Percentiles rank a stretch among this genome's conserved stretches.
Conservation (phyloP, 176 grass and related monocot genomes). For the Dendrocalamus sinicus region DNA sequence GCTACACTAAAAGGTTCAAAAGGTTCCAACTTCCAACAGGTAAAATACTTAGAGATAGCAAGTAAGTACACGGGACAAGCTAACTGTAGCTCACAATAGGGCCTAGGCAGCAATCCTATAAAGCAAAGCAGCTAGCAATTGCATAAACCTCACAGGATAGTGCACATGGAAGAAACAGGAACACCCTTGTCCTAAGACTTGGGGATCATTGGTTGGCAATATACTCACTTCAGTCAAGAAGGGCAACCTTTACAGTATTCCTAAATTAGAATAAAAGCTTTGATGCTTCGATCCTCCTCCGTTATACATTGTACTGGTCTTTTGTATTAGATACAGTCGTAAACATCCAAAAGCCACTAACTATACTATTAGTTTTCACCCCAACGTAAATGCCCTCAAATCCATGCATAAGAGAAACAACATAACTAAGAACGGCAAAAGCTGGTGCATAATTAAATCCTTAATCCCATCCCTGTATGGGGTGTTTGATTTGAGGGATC, state of each 20-base stretch:
- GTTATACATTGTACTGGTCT: not conserved
- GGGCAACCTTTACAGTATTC: not conserved
- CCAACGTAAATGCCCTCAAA: not conserved
- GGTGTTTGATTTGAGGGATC: too few relatives aligned
- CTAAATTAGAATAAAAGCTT: not conserved
- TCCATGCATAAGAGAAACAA: not conserved
- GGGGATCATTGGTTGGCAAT: not conserved
- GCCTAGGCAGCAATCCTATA: not conserved
- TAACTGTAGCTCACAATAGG: not conserved
- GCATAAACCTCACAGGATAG: not conserved
- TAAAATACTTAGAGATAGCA: not conserved
- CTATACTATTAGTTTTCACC: not conserved
- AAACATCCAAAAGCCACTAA: not conserved
- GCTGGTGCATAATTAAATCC: not conserved
- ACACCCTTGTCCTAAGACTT: not conserved
- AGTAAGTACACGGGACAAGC: not conserved
- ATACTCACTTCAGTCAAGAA: not conserved
- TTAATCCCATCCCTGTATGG: not conserved
- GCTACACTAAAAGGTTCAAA: not conserved
- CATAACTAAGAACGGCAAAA: not conserved
- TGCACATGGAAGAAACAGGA: not conserved
- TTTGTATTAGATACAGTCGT: not conserved
- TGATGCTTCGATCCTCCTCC: not conserved
- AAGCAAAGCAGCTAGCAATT: slow-evolving; percentile 10
- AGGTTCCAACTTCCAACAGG: slow-evolving; percentile 25